Evolutionary conservation across 192 early-diverging fungal species (phyloP), one percentile per base, ranked within the genome.

Genomic region (Rhizoclosmatium sp.): DNA sequence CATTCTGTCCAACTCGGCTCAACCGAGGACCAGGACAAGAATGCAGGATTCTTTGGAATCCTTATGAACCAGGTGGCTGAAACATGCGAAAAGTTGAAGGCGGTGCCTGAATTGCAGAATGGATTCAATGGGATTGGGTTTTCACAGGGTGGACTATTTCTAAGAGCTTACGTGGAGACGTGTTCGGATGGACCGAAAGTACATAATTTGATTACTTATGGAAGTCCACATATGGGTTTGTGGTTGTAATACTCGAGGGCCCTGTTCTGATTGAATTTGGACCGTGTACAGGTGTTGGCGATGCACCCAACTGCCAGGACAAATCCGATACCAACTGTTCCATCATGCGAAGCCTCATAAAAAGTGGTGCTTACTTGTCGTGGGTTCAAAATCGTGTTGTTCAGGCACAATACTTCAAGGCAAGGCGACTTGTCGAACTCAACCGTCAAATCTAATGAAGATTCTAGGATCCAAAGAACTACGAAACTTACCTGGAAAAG

Each of bases 341-440:
- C 14, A 83, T 93, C 65, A 94, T 95, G 91, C 83, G 95, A 31
- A 83, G 85, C n/a, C 88, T 99, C 78, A 91, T 94, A 0, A 82
- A 88, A n/a, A 71, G 82, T 16, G 95, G 95, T 5, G 96, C 92
- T 4, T 99, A 99, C 85, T 87, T 92, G 47, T 84, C 87, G 54
- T 98, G 95, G 86, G 88, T 97, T 23, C 92, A 95, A 16, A 84
- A 91, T 71, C 91, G 93, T 75, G 84, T 96, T 3, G 85, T 99
- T 7, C 98, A 95, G 86, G 98, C 97, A 3, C 98, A 99, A 86
- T 99, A 98, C 71, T 99, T 90, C 78, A 95, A 95, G 74, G 92
- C 91, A 84, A 44, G 39, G 72, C 3, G 66, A 40, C 12, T 45
- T 45, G 9, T 41, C n/a, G 47, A 54, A 9, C 56, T 54, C 67